These are phyloP conservation scores for Pythium sp. DNA, from an alignment of 352 stramenopile species.

Conservation along the genomic window DNA sequence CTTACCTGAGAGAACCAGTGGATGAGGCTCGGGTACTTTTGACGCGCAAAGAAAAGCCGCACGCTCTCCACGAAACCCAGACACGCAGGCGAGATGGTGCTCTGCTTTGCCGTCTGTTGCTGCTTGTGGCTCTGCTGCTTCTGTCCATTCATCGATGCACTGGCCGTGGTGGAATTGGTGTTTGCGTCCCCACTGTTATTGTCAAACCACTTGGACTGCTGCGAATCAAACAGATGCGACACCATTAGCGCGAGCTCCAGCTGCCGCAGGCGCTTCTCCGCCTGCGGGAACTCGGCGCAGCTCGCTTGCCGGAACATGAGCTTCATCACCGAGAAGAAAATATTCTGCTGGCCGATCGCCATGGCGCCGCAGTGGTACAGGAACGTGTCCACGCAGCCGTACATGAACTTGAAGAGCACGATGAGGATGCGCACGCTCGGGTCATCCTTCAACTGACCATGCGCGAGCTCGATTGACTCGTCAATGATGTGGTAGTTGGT, in stretches of 20 bases:
- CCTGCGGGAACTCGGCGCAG: slow-evolving; percentile 58
- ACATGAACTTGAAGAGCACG: slow-evolving; percentile 80
- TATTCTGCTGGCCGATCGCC: slow-evolving; percentile 72
- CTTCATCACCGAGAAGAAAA: slow-evolving; percentile 72
- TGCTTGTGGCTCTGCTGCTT: slow-evolving; percentile 9
- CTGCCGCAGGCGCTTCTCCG: slow-evolving; percentile 32
- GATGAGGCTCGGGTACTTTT: slow-evolving; percentile 80
- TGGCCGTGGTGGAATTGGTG: background rate
- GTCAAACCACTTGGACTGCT: slow-evolving; percentile 14
- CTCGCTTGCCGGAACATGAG: slow-evolving; percentile 73
- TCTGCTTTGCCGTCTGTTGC: slow-evolving; percentile 7
- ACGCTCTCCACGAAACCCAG: slow-evolving; percentile 67
- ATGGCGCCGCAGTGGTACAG: slow-evolving; percentile 74
- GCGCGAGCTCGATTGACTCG: slow-evolving; percentile 31
- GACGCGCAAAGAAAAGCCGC: slow-evolving; percentile 74
- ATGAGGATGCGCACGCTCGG: slow-evolving; percentile 27
- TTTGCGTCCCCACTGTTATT: background rate
- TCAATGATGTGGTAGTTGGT: slow-evolving; percentile 43
- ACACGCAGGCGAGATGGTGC: slow-evolving; percentile 38
- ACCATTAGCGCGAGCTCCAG: slow-evolving; percentile 8
- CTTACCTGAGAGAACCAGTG: slow-evolving; percentile 82
- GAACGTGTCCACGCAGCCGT: slow-evolving; percentile 74
- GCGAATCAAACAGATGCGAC: background rate
- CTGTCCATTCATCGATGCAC: background rate
- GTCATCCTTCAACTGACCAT: slow-evolving; percentile 17